These are phyloP conservation scores for Fusarium pseudoanthophilum DNA, from an alignment of 2,329 filamentous ascomycete genomes.

Conservation along the genomic window DNA sequence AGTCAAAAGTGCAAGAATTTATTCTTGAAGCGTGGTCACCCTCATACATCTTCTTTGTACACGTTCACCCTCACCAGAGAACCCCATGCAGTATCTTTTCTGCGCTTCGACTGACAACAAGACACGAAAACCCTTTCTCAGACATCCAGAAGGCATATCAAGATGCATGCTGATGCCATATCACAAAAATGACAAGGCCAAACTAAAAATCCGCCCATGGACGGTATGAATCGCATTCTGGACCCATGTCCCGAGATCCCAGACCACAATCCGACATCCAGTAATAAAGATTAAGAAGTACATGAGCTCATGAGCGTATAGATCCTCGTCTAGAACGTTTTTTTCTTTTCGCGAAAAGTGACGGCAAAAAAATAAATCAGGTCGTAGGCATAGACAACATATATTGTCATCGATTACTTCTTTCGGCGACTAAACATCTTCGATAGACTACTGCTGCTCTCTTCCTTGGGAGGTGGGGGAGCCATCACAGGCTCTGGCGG, in stretches of 20 bases:
- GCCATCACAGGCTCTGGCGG: conserved; percentile 55
- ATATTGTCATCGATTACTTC: conserved; percentile 54
- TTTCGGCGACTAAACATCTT: conserved; percentile 63
- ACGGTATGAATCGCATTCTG: conserved; percentile 3
- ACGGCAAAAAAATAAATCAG: conserved; percentile 23
- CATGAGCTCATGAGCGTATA: conserved; percentile 43
- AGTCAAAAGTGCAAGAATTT: conserved; percentile 4
- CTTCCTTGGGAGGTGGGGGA: conserved; percentile 47
- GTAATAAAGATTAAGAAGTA: conserved; percentile 43
- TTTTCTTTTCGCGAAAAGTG: not conserved
- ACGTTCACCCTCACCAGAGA: not conserved
- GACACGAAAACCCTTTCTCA: not conserved
- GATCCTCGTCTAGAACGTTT: conserved; percentile 32
- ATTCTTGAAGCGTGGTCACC: not conserved
- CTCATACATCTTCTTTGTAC: conserved; percentile 7
- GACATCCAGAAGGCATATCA: conserved; percentile 24
- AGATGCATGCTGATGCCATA: conserved; percentile 16
- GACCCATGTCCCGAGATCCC: conserved; percentile 5
- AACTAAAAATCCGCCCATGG: conserved; percentile 4
- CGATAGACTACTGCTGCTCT: conserved; percentile 55
- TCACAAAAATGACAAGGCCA: conserved; percentile 29
- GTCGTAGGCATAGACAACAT: conserved; percentile 15
- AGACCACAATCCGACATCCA: conserved; percentile 26
- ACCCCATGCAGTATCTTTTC: not conserved
- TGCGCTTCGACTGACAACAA: not conserved